Evolutionary conservation across 23 red algal species (phyloP), one percentile per base, ranked within the genome.

Genomic region (Gracilaria gracilis): DNA sequence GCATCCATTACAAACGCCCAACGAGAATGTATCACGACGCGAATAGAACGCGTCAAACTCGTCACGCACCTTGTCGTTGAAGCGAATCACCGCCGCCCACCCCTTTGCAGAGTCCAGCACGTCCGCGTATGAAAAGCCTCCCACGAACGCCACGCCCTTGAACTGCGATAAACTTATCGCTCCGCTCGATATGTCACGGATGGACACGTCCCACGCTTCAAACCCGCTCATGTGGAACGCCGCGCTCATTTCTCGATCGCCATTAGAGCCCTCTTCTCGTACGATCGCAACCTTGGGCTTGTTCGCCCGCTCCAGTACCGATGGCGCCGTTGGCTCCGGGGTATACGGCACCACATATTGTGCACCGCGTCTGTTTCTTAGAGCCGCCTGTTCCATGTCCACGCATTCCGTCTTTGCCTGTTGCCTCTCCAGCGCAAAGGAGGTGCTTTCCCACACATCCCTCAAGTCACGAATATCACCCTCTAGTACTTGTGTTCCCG

Each of bases 1-100:
- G 82, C 97, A 99, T 0, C 97, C 97, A 55, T 99, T 99, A 80
- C 97, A 99, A 0, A 99, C 91, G 58, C 97, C 97, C 47, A 99
- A 54, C 24, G 97, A 99, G 76, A 99, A 99, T 35, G 97, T 99
- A 51, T 99, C 90, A 1, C 51, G 25, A 13, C 97, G 90, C 35
- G 19, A 11, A 75, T 82, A 93, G 71, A 99, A 99, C 57, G 62
- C 51, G 61, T 95, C 93, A 88, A 99, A 95, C 53, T 96, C 70
- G 38, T 42, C 39, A 25, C 79, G 67, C 13, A 96, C 85, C 75
- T 55, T 69, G 6, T 92, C 74, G 51, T 91, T 92, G 77, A 87
- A 95, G 61, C 97, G 97, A 42, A 99, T 84, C 37, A 95, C 89
- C 20, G 84, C 97, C 0, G 97, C 97, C 97, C 97, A 99, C 9